Base-by-base conservation (phyloP, 1,284 basidiomycete species). In the Irpex sp. region DNA sequence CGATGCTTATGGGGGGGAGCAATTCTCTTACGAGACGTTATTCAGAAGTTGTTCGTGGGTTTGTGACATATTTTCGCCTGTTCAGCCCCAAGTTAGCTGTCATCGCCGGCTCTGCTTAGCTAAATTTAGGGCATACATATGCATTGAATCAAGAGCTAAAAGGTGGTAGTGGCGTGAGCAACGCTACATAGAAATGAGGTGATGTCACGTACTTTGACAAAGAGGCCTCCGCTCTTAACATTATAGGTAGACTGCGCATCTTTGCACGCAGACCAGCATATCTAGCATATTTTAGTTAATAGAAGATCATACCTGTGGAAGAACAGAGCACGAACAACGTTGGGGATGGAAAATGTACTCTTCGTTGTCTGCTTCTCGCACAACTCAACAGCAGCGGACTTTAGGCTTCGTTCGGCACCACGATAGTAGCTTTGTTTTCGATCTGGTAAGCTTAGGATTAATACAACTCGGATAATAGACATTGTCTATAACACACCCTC, bases 251-350 rank as follows among this genome's bases (percentile, higher is more conserved):
- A 39, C 55, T 70, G 65, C 15, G 59, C 43, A 57, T 70, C 69
- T 47, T 58, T 56, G 56, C 68, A 69, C 9, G 69, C 68, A 6
- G 67, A 62, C 68, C 66, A 68, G 1, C 66, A 64, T 5, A 64
- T 65, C 69, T 70, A 43, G 1, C 59, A 19, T 19, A 9, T 36
- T 19, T 15, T 35, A 15, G 21, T 26, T 19, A 19, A 15, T 21
- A 19, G 13, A 50, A 17, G 19, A n/a, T n/a, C 17, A 50, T n/a
- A 11, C 15, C 13, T 8, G 49, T 50, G 49, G 19, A n/a, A 17
- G 8, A 11, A 21, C 17, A 50, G 31, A 31, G 31, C 31, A 31
- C 49, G 11, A n/a, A 43, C 39, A 11, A 43, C 39, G 39, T 43
- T 43, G 15, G 39, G 39, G 15, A 43, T 31, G 31, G 31, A 31